Conservation (phyloP, 192 early-diverging fungal genomes). For the Geranomyces michiganensis region DNA sequence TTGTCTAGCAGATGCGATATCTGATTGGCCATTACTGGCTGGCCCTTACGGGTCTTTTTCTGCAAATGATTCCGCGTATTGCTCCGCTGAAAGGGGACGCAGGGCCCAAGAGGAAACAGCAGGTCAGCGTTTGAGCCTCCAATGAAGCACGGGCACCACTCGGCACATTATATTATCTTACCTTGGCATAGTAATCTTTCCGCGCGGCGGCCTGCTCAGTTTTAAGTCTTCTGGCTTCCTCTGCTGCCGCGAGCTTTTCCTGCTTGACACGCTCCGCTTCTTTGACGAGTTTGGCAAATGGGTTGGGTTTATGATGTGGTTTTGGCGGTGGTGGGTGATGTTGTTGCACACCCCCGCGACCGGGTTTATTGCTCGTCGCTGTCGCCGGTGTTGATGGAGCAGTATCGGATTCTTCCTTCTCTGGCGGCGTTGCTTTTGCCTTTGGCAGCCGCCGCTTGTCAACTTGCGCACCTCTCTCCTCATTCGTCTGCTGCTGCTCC, state of each 20-base stretch:
- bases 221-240: constrained; percentile 19
- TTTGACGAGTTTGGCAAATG: constrained; percentile 19
- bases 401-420: not conserved
- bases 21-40: constrained; percentile 46
- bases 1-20: constrained; percentile 40
- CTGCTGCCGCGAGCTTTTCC: constrained; percentile 25
- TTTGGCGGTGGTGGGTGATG: not conserved
- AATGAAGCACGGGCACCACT: too few species aligned
- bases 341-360: not conserved
- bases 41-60: constrained; percentile 42
- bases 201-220: constrained; percentile 14
- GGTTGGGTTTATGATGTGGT: constrained; percentile 25
- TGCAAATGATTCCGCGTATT: constrained; percentile 19
- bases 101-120: not conserved
- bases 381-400: not conserved
- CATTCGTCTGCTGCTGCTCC: not conserved
- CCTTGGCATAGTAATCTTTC: constrained; percentile 29
- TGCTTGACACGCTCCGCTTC: constrained; percentile 16
- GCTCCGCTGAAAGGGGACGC: constrained; percentile 20
- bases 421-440: not conserved
- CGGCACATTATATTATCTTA: not conserved
- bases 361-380: not conserved
- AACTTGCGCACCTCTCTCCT: not conserved
- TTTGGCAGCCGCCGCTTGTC: not conserved
- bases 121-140: too few species aligned